Conservation (phyloP, 768 basidiomycete species). For the Rhizopogon sp. region DNA sequence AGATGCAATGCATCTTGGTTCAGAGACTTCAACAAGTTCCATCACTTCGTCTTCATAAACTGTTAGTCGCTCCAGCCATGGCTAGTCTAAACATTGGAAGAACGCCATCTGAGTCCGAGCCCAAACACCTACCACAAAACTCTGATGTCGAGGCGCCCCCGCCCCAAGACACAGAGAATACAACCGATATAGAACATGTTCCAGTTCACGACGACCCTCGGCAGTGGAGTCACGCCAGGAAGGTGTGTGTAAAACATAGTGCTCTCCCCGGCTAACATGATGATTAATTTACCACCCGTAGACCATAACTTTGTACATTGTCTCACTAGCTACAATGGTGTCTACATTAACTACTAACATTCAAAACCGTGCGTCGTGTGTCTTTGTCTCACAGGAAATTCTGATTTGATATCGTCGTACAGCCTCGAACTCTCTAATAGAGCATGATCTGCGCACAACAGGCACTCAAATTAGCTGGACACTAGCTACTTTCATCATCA, state of each 20-base stretch:
- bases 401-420: neutral
- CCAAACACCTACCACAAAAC: neutral
- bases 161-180: neutral
- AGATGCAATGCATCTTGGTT: neutral
- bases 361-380: constrained; percentile 21
- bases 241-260: constrained; percentile 32
- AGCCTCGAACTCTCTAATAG: constrained; percentile 65
- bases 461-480: constrained; percentile 59
- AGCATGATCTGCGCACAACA: constrained; percentile 54
- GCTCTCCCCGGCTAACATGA: neutral
- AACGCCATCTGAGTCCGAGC: neutral
- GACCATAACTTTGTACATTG: constrained; percentile 22
- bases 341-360: constrained; percentile 23
- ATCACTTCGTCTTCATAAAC: neutral
- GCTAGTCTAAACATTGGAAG: neutral
- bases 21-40: neutral
- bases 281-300: constrained; percentile 4
- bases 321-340: constrained; percentile 19
- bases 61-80: neutral
- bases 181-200: constrained; percentile 30
- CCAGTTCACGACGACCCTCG: constrained; percentile 57
- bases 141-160: neutral
- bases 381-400: neutral
- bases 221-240: constrained; percentile 49
- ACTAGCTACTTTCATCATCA: constrained; percentile 65